phyloP scores from a whole-genome alignment of 2,329 filamentous ascomycete species.

The Scytalidium lignicola region DNA sequence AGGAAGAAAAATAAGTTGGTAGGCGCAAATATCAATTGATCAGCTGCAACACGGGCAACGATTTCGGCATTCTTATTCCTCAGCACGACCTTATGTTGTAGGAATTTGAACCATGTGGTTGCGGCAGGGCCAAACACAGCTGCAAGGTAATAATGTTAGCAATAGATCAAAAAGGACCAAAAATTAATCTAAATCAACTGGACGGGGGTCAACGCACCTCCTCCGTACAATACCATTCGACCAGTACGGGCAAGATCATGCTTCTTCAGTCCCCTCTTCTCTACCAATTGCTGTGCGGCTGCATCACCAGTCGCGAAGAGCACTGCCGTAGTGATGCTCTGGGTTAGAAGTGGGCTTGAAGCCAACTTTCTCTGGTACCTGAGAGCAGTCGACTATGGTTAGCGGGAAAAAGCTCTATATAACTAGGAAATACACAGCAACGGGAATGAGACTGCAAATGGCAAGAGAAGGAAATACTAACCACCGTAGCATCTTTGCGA shows the following conservation, averaged over 20 bases:
- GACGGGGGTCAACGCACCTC: slow-evolving; percentile 44
- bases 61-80: slow-evolving; percentile 54
- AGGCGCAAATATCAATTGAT: slow-evolving; percentile 63
- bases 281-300: slow-evolving; percentile 85
- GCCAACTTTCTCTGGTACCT: slow-evolving; percentile 87
- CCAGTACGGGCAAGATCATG: slow-evolving; percentile 70
- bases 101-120: slow-evolving; percentile 65
- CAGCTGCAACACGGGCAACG: slow-evolving; percentile 55
- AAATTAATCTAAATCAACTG: neutral
- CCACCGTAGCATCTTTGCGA: slow-evolving; percentile 26
- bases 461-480: slow-evolving; percentile 10
- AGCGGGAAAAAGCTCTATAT: neutral
- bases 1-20: slow-evolving; percentile 61
- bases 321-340: slow-evolving; percentile 83
- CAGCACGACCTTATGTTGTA: slow-evolving; percentile 56
- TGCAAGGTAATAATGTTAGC: slow-evolving; percentile 24
- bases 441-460: neutral
- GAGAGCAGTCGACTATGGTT: slow-evolving; percentile 1
- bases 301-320: slow-evolving; percentile 91
- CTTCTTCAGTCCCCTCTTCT: slow-evolving; percentile 69
- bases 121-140: slow-evolving; percentile 67
- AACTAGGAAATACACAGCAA: neutral
- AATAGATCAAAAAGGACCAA: neutral
- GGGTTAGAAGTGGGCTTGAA: slow-evolving; percentile 78
- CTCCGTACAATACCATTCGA: slow-evolving; percentile 77